These are phyloP conservation scores for Psilocybe subaeruginosa DNA, from an alignment of 768 basidiomycete genomes.

Conservation along the genomic window DNA sequence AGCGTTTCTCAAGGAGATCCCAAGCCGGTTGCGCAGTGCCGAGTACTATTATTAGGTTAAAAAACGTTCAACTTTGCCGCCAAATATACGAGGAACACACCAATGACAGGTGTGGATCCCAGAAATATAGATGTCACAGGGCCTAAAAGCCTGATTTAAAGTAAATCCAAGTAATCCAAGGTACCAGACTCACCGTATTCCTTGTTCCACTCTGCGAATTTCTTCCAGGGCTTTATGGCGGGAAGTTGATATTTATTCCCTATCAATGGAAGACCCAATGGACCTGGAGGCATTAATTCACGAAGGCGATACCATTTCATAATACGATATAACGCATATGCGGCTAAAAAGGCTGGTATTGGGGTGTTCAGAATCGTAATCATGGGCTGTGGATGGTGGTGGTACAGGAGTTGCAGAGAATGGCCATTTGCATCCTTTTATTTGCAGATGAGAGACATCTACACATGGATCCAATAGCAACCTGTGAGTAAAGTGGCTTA, in stretches of 20 bases:
- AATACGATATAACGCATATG: slow-evolving; percentile 23
- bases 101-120: slow-evolving; percentile 44
- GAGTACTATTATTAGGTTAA: slow-evolving; percentile 32
- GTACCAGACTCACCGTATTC: slow-evolving; percentile 39
- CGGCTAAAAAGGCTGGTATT: slow-evolving; percentile 10
- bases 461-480: neutral
- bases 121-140: slow-evolving; percentile 44
- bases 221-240: slow-evolving; percentile 46
- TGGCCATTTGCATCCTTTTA: neutral
- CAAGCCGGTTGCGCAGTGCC: slow-evolving; percentile 42
- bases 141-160: slow-evolving; percentile 26
- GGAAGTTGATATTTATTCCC: slow-evolving; percentile 52
- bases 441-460: neutral
- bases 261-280: slow-evolving; percentile 43
- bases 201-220: slow-evolving; percentile 49
- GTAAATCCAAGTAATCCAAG: neutral
- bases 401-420: neutral
- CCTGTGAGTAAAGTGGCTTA: neutral
- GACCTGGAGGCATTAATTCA: slow-evolving; percentile 47
- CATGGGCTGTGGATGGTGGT: neutral
- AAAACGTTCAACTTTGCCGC: neutral
- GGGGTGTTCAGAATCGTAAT: slow-evolving; percentile 8
- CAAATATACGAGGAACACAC: slow-evolving; percentile 18
- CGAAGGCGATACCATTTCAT: slow-evolving; percentile 34
- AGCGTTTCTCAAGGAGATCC: slow-evolving; percentile 45